Conservation (phyloP, 2,329 filamentous ascomycete species). For the Claviceps cyperi region DNA sequence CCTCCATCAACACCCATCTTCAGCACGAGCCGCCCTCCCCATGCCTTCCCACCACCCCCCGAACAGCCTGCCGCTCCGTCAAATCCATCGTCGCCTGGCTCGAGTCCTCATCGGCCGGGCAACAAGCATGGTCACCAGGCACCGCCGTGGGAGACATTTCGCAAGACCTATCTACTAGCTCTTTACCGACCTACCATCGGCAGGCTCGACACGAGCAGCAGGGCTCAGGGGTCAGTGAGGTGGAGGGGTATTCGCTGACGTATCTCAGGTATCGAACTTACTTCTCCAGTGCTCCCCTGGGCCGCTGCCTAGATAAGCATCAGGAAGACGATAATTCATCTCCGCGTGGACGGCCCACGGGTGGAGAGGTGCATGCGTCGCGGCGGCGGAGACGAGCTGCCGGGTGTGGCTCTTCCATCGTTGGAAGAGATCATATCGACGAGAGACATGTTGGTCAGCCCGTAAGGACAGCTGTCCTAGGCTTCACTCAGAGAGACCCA, state of each 20-base stretch:
- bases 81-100: conserved; percentile 19
- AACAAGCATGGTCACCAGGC: conserved; percentile 2
- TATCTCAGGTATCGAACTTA: conserved; percentile 19
- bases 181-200: background rate
- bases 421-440: background rate
- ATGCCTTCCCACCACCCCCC: background rate
- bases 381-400: background rate
- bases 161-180: conserved; percentile 3
- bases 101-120: conserved; percentile 11
- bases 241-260: conserved; percentile 19
- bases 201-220: background rate
- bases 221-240: conserved; percentile 5
- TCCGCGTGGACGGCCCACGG: background rate
- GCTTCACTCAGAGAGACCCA: conserved; percentile 7
- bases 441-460: background rate
- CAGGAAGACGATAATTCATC: background rate
- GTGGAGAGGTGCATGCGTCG: background rate
- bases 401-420: no score
- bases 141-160: background rate
- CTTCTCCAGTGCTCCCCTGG: conserved; percentile 16
- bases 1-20: conserved; percentile 14
- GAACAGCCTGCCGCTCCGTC: conserved; percentile 12
- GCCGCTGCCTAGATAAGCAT: conserved; percentile 15
- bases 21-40: conserved; percentile 2
- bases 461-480: background rate